Percentiles rank a stretch among this genome's conserved stretches.
phyloP scores from a whole-genome alignment of 1,284 basidiomycete genomes.

The Boletus semigastroideus region DNA sequence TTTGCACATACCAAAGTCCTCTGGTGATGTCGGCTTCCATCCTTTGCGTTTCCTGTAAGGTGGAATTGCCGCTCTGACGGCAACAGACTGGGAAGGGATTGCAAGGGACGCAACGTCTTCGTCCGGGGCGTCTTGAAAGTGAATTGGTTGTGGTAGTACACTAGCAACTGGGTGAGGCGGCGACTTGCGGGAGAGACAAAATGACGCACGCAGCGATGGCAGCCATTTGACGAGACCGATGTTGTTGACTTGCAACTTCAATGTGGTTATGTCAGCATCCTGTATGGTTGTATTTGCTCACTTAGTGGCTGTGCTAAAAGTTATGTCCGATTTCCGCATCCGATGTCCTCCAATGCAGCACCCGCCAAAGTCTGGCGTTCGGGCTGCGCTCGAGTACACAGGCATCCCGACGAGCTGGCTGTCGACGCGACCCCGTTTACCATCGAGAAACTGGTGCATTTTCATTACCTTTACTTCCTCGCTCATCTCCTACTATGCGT shows the following conservation, averaged over 20 bases:
- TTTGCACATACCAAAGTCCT: slow-evolving; percentile 76
- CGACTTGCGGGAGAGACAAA: background rate
- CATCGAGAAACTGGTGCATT: slow-evolving; percentile 92
- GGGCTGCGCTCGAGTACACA: slow-evolving; percentile 57
- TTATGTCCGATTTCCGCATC: slow-evolving; percentile 27
- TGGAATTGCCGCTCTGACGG: slow-evolving; percentile 59
- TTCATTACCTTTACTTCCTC: slow-evolving; percentile 79
- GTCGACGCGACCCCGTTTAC: slow-evolving; percentile 74
- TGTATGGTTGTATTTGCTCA: slow-evolving; percentile 27
- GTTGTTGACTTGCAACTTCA: slow-evolving; percentile 5
- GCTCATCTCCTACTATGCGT: slow-evolving; percentile 73
- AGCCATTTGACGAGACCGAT: slow-evolving; percentile 43
- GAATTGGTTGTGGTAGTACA: slow-evolving; percentile 65
- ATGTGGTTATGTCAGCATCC: slow-evolving; percentile 16
- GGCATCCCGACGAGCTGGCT: slow-evolving; percentile 75
- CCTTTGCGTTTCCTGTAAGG: slow-evolving; percentile 82
- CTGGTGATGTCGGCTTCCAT: slow-evolving; percentile 83
- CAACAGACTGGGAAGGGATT: slow-evolving; percentile 46
- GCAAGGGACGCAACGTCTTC: slow-evolving; percentile 48
- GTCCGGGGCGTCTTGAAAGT: slow-evolving; percentile 51
- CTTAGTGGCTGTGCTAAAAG: slow-evolving; percentile 25
- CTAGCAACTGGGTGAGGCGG: slow-evolving; percentile 33
- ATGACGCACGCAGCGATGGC: slow-evolving; percentile 59
- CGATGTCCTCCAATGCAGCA: slow-evolving; percentile 12
- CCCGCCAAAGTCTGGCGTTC: slow-evolving; percentile 44